Conservation (phyloP, 2,329 filamentous ascomycete genomes). For the Biscogniauxia mediterranea region DNA sequence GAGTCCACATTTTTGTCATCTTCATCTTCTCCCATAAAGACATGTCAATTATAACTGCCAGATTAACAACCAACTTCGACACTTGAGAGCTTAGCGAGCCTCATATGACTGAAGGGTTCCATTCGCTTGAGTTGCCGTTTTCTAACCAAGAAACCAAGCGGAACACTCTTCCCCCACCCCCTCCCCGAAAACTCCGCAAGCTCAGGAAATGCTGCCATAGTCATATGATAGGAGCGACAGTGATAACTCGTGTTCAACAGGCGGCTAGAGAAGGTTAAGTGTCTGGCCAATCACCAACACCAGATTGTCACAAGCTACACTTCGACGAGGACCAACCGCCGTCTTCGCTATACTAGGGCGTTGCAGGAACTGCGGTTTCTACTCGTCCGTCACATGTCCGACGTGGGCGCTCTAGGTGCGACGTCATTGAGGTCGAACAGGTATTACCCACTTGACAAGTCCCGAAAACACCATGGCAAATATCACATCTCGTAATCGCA, state of each 20-base stretch:
- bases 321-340: background rate
- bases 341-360: constrained; percentile 3
- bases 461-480: constrained; percentile 9
- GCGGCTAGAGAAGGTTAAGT: constrained; percentile 10
- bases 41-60: background rate
- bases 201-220: background rate
- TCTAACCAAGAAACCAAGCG: constrained; percentile 7
- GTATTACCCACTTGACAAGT: constrained; percentile 8
- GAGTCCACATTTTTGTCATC: background rate
- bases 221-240: background rate
- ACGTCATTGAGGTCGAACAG: constrained; percentile 4
- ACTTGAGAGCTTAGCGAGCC: background rate
- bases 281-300: constrained; percentile 11
- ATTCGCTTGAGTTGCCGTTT: constrained; percentile 14
- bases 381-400: constrained; percentile 17
- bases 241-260: constrained; percentile 1
- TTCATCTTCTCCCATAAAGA: background rate
- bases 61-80: background rate
- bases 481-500: constrained; percentile 5
- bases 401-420: constrained; percentile 3
- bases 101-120: constrained; percentile 14
- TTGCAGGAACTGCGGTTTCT: constrained; percentile 18
- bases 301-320: constrained; percentile 10
- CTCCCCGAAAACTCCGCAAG: constrained; percentile 1
- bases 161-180: background rate